phyloP scores from a whole-genome alignment of 2,329 filamentous ascomycete genomes.

The Akanthomyces muscarius region DNA sequence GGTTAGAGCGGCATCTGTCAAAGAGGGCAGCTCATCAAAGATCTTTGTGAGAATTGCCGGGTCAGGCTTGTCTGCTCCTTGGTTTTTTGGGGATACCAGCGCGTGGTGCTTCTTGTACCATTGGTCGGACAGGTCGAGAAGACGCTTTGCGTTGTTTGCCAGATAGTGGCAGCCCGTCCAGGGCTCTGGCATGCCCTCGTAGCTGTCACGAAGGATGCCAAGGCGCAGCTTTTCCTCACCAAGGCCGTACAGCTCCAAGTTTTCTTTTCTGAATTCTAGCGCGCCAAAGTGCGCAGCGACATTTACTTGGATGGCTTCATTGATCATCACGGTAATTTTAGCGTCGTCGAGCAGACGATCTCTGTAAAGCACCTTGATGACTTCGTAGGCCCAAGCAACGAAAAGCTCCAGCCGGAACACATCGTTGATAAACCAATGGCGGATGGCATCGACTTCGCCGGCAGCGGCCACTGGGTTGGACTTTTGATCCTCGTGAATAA shows the following conservation, averaged over 20 bases:
- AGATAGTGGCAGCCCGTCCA: constrained; percentile 75
- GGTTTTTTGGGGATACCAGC: constrained; percentile 24
- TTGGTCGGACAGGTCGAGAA: constrained; percentile 54
- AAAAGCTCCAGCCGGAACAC: constrained; percentile 68
- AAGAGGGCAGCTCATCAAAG: constrained; percentile 43
- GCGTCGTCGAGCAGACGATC: constrained; percentile 54
- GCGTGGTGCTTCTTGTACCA: constrained; percentile 49
- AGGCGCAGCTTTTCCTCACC: constrained; percentile 60
- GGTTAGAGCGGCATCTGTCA: constrained; percentile 54
- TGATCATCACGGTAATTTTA: constrained; percentile 52
- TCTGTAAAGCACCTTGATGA: constrained; percentile 68
- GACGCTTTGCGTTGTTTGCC: constrained; percentile 58
- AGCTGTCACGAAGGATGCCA: constrained; percentile 60
- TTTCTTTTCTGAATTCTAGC: constrained; percentile 68
- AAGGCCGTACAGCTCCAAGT: constrained; percentile 70
- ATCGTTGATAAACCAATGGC: constrained; percentile 83
- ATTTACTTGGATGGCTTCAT: constrained; percentile 63
- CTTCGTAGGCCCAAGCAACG: constrained; percentile 73
- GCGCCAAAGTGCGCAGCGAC: constrained; percentile 56
- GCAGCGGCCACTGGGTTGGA: constrained; percentile 58
- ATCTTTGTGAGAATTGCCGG: constrained; percentile 42
- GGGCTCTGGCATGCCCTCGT: constrained; percentile 68
- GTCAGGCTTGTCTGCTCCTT: constrained; percentile 34
- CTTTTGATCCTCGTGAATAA: constrained; percentile 73
- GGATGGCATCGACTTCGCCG: constrained; percentile 72